A percentile compares a stretch with the other conserved stretches of the same genome.
phyloP scores from a whole-genome alignment of 1,284 basidiomycete genomes.

The Kwoniella shivajii region DNA sequence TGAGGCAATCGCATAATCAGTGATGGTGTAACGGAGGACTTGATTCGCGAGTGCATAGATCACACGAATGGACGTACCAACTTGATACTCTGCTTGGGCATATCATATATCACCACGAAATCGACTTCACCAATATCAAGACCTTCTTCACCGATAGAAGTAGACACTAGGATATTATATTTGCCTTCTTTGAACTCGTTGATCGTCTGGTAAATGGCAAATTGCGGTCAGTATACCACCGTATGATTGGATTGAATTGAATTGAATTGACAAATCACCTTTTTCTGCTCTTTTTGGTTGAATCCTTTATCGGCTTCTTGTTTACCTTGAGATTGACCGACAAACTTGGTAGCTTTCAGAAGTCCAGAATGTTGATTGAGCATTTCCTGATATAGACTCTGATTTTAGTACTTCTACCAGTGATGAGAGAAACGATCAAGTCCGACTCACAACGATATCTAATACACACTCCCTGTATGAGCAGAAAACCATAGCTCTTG shows the following conservation, averaged over 20 bases:
- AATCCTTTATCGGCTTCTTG: constrained; percentile 75
- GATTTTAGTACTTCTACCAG: neutral
- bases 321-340: constrained; percentile 87
- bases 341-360: constrained; percentile 78
- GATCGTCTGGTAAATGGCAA: constrained; percentile 56
- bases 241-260: neutral
- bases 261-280: constrained; percentile 59
- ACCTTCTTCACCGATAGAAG: constrained; percentile 97
- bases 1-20: constrained; percentile 46
- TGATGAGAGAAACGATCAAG: neutral
- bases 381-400: constrained; percentile 55
- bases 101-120: constrained; percentile 93
- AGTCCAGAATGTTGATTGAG: constrained; percentile 72
- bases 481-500: constrained; percentile 95
- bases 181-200: constrained; percentile 82
- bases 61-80: constrained; percentile 65
- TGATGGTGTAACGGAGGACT: neutral
- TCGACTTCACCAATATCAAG: constrained; percentile 99
- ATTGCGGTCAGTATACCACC: neutral
- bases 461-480: constrained; percentile 85
- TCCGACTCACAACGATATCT: constrained; percentile 70
- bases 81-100: constrained; percentile 92
- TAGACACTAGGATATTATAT: constrained; percentile 92
- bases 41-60: too few relatives aligned
- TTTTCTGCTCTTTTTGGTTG: constrained; percentile 87